Conservation (phyloP, 495 filamentous ascomycete genomes). For the Penicillium chermesinum region DNA sequence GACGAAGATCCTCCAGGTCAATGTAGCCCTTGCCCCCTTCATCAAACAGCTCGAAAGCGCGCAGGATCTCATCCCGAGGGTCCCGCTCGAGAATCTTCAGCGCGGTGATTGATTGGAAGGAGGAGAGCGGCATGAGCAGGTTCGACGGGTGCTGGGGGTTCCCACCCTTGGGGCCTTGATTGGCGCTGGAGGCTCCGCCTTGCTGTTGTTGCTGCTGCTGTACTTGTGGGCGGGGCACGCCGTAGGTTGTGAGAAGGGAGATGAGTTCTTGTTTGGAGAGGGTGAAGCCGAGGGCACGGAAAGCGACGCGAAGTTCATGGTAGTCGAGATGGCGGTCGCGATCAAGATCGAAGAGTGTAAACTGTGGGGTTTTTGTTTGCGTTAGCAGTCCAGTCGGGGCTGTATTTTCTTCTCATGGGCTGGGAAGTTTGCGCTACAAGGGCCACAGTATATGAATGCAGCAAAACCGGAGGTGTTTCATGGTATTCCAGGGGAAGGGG, state of each 20-base stretch:
- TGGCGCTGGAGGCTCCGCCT: conserved; percentile 19
- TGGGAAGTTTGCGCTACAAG: no score
- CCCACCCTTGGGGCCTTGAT: conserved; percentile 17
- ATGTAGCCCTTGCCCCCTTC: conserved; percentile 77
- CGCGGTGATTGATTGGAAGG: conserved; percentile 76
- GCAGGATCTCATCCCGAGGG: conserved; percentile 83
- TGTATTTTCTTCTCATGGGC: no score
- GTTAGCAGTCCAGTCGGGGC: no score
- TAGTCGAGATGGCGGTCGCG: conserved; percentile 92
- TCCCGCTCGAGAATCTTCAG: conserved; percentile 74
- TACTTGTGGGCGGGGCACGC: conserved; percentile 52
- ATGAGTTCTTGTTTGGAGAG: conserved; percentile 78
- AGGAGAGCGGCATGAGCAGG: conserved; percentile 64
- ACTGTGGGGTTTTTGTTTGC: conserved; percentile 47
- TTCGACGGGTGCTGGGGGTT: conserved; percentile 47
- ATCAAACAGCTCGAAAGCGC: conserved; percentile 90
- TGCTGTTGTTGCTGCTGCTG: conserved; percentile 33
- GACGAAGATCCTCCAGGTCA: conserved; percentile 73
- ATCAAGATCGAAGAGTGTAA: conserved; percentile 95
- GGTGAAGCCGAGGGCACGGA: conserved; percentile 93
- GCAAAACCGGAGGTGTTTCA: no score
- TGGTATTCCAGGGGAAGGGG: neutral
- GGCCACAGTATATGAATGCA: no score
- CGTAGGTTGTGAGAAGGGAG: conserved; percentile 66
- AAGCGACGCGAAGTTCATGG: conserved; percentile 96